Conservation (phyloP, 2,329 filamentous ascomycete genomes). For the Penicillium oxalicum region DNA sequence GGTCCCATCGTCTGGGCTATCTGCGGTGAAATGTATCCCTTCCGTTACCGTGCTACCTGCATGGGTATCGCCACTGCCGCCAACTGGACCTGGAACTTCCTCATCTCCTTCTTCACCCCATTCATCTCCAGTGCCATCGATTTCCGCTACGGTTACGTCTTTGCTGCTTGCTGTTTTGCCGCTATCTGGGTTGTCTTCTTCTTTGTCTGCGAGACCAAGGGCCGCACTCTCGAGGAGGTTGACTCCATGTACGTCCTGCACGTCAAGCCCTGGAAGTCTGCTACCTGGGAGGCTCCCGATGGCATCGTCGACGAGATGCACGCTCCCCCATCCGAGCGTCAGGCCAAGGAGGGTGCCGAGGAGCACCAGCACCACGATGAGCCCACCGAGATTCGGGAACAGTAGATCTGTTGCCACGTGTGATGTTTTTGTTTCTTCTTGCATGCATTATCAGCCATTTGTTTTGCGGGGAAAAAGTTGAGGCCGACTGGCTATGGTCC, state of each 20-base stretch:
- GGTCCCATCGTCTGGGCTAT: slow-evolving; percentile 53
- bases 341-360: slow-evolving; percentile 15
- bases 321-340: slow-evolving; percentile 5
- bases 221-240: slow-evolving; percentile 69
- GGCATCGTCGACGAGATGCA: slow-evolving; percentile 27
- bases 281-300: slow-evolving; percentile 42
- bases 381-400: slow-evolving; percentile 10
- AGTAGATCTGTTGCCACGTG: slow-evolving; percentile 3
- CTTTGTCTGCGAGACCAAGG: slow-evolving; percentile 69
- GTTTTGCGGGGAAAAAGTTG: neutral
- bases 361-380: slow-evolving; percentile 21
- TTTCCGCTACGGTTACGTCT: slow-evolving; percentile 72
- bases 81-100: slow-evolving; percentile 75
- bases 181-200: slow-evolving; percentile 66
- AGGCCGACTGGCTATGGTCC: slow-evolving; percentile 4
- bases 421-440: neutral
- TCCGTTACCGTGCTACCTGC: slow-evolving; percentile 59
- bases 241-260: slow-evolving; percentile 68
- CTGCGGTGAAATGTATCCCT: slow-evolving; percentile 42
- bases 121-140: slow-evolving; percentile 69
- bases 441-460: neutral
- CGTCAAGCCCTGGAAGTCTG: slow-evolving; percentile 59
- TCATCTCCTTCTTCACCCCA: slow-evolving; percentile 72
- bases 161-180: slow-evolving; percentile 64
- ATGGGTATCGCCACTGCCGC: slow-evolving; percentile 71